phyloP scores from a whole-genome alignment of 768 basidiomycete species.

The Auricularia cornea region DNA sequence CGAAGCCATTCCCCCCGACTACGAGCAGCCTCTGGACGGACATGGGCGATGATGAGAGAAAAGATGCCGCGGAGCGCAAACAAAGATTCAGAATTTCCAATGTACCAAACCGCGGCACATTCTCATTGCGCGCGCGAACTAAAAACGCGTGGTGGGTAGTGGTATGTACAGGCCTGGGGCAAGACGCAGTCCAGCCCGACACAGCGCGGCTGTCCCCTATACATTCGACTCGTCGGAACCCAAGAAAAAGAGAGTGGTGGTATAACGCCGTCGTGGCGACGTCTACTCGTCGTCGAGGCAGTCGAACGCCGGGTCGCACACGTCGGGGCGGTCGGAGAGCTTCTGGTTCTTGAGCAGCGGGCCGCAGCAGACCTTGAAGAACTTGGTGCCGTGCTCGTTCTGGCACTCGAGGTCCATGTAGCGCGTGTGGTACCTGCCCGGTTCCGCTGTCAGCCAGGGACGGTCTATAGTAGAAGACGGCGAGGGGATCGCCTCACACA shows the following conservation, averaged over 20 bases:
- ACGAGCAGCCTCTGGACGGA: constrained; percentile 62
- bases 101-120: too few relatives aligned
- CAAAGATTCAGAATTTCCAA: too few relatives aligned
- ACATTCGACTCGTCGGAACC: too few relatives aligned
- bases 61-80: too few relatives aligned
- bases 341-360: constrained; percentile 24
- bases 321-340: constrained; percentile 15
- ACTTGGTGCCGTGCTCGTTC: constrained; percentile 32
- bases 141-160: too few relatives aligned
- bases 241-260: too few relatives aligned
- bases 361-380: constrained; percentile 29
- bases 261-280: not conserved
- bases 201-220: too few relatives aligned
- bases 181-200: too few relatives aligned
- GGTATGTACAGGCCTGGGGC: too few relatives aligned
- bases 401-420: constrained; percentile 50
- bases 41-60: too few relatives aligned
- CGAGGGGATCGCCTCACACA: not conserved
- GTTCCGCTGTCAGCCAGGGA: not conserved
- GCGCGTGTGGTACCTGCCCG: constrained; percentile 44
- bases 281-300: not conserved
- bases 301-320: constrained; percentile 13
- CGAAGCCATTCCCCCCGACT: constrained; percentile 96
- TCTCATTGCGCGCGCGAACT: too few relatives aligned
- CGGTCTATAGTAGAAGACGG: not conserved